A percentile compares a stretch with the other conserved stretches of the same genome.
Evolutionary conservation across 768 basidiomycete species (phyloP).

Genomic region (Suillus plorans): DNA sequence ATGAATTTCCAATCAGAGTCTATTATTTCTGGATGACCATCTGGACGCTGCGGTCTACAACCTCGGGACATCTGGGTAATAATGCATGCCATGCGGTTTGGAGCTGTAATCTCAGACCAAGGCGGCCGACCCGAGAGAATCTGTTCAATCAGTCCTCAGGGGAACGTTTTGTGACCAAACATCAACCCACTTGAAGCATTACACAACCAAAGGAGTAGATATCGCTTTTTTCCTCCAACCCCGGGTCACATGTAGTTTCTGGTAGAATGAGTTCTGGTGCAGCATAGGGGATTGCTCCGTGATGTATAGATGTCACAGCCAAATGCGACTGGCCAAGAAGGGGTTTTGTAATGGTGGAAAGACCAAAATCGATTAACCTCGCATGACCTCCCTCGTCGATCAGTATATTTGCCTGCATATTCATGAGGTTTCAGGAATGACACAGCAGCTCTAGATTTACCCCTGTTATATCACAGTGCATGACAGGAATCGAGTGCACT

Average conservation of each 20-base stretch:
- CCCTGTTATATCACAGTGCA: background rate
- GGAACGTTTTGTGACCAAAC: background rate
- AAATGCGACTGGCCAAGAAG: background rate
- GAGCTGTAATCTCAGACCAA: background rate
- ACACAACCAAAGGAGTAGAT: background rate
- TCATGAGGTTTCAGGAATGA: background rate
- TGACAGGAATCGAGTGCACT: background rate
- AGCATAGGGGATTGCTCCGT: background rate
- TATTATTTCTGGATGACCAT: background rate
- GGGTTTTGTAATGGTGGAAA: background rate
- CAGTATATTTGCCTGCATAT: background rate
- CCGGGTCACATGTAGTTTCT: background rate
- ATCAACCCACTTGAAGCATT: background rate
- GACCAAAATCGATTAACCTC: background rate
- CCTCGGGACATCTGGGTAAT: fast-evolving
- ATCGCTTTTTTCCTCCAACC: background rate
- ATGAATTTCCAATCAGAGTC: background rate
- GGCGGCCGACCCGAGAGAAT: background rate
- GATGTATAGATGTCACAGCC: background rate
- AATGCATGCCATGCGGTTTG: background rate
- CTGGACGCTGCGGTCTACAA: background rate
- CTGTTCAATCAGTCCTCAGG: background rate
- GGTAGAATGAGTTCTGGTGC: background rate
- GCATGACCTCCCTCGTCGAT: background rate
- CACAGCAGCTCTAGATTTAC: background rate